These are phyloP conservation scores for Amphibolis antarctica DNA, from an alignment of 106 monocot genomes.

Conservation along the genomic window DNA sequence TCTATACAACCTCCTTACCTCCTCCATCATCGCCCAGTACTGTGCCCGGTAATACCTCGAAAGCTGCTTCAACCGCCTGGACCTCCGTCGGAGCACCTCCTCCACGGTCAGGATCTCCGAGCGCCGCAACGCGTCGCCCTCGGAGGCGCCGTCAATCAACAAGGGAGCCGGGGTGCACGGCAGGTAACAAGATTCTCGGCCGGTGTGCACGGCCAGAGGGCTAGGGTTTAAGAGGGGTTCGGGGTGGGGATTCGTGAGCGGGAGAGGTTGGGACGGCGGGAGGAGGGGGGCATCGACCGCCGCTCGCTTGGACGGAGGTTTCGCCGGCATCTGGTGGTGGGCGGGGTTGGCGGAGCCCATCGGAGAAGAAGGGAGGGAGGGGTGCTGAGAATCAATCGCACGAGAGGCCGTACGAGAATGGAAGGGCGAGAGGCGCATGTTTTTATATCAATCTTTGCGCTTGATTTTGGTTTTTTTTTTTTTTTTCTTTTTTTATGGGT, in stretches of 20 bases:
- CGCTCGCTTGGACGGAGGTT: neutral
- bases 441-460: no score
- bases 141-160: neutral
- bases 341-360: neutral
- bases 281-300: neutral
- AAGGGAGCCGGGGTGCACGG: neutral
- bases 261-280: neutral
- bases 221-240: no score
- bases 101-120: conserved; percentile 6
- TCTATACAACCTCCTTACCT: conserved; percentile 16
- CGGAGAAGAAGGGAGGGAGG: neutral
- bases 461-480: no score
- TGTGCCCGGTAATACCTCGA: conserved; percentile 8
- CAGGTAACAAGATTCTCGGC: no score
- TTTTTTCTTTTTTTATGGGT: no score
- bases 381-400: neutral
- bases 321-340: neutral
- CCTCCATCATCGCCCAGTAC: conserved; percentile 32
- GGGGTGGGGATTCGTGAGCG: neutral
- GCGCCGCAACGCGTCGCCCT: conserved; percentile 4
- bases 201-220: no score
- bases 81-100: conserved; percentile 23
- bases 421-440: no score
- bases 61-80: conserved; percentile 15
- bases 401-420: no score